Base-by-base conservation (phyloP, 495 filamentous ascomycete genomes). In the Xylaria intraflava region DNA sequence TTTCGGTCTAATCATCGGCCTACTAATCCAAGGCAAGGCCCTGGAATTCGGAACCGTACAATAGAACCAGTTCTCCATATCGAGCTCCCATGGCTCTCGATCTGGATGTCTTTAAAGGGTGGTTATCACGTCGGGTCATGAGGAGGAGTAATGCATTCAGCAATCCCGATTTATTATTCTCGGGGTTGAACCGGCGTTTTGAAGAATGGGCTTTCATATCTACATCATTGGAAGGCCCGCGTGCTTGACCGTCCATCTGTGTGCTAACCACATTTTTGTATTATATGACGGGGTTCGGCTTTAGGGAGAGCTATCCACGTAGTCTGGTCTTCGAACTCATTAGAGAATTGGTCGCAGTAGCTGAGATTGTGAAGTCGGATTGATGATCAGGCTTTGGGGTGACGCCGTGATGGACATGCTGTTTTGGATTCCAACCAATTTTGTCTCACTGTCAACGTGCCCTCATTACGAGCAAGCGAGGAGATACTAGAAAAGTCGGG, bases 1-100 rank as follows among this genome's bases (percentile, higher is more conserved):
- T n/a, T 99, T 99, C 66, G 94, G 94, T 48, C 75, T 99, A 48
- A 99, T 99, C 67, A 81, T 97, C 59, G 94, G 94, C 35, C 75
- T 99, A 41, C 76, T 99, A 62, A 77, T 97, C 23, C 85, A 87
- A 23, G 77, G 85, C 56, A 92, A 90, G 70, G 91, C 92, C 22
- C 47, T 65, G 5, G 88, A 89, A 35, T 95, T 98, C 64, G 74
- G 80, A 68, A 68, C 44, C 44, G 20, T 55, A 36, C 52, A 49
- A 43, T 55, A 49, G 42, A 53, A 45, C 5, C 5, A 39, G 26
- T 16, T 30, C 42, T 7, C 11, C 8, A 33, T 31, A 4, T 40
- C 7, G 33, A 40, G 22, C 22, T 24, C 39, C 3, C 16, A 35
- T 20, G 12, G 31, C 35, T 33, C 42, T 40, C 23, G 33, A 46